Base-by-base conservation (phyloP, 1,284 basidiomycete genomes). In the Marasmius tenuissimus region DNA sequence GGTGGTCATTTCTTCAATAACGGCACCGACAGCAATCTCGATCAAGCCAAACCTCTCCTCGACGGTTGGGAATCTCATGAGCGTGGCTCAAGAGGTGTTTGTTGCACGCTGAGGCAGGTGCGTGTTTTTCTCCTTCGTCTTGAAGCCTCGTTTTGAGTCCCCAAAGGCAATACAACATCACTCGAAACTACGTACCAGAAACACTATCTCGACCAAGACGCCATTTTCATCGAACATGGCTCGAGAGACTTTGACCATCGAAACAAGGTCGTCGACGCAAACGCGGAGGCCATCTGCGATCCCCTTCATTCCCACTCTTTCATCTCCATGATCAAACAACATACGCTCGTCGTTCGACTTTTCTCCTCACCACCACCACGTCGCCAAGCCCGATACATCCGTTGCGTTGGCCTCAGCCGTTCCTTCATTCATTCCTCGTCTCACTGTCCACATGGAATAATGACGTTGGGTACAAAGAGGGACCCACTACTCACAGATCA, bases 171-270 rank as follows among this genome's bases (percentile, higher is more conserved):
- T 96, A 96, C 69, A 58, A 73, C 0, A 63, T n/a, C 75, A 0
- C 83, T 99, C 52, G 92, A 91, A 68, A 69, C 73, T 0, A 77
- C 75, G 3, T 98, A 91, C 75, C 93, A 97, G 74, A 96, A 99
- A 72, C 81, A 81, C 33, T 97, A 94, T 77, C 98, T 92, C 71
- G 84, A 87, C 69, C 93, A 97, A 75, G 97, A 99, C 72, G 94
- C 94, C 38, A 88, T 98, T 59, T 98, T 91, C 80, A 93, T 99
- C 90, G 97, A 99, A 74, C 91, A 97, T 67, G 99, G 99, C 77
- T 97, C 95, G 18, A 93, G 97, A 57, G 90, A 98, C 76, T 98
- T 98, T 79, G 80, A 84, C 57, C 78, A 79, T 10, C 92, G 97
- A 59, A 85, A 96, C 66, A 81, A 81, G 61, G 74, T 81, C 60